Evolutionary conservation across 2,329 filamentous ascomycete genomes (phyloP), one percentile per base, ranked within the genome.

Genomic region (Botrytis fabae): DNA sequence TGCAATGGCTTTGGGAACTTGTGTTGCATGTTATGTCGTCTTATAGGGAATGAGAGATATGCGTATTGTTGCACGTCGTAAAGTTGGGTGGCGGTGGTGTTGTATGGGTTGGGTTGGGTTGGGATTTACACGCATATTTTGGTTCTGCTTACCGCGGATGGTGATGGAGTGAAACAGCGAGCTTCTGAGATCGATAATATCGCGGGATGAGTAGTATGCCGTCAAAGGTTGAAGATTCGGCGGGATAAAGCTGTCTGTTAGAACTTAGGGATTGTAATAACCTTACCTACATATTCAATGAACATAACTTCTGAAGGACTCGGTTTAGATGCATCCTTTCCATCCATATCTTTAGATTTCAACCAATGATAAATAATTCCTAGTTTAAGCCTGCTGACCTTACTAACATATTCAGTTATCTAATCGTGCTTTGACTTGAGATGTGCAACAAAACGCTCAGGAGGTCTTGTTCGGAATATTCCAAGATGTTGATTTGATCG

Each of bases 341-440:
- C 20, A 61, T 40, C 38, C 20, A 20, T 38, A 1, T 40, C 20
- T 38, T 38, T 61, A 25, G 22, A 14, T 38, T 14, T 61, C 59
- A 28, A 18, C 51, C 51, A 40, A 25, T 35, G 32, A 40, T 18
- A 25, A 6, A 60, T 25, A 38, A 38, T 9, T 9, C 38, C 35
- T 22, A 40, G 38, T 2, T 3, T 38, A 32, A 25, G 28, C 25
- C 51, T n/a, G 48, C 22, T n/a, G 51, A 25, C 20, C 18, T 35
- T 14, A n/a, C 28, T 35, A 38, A n/a, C 32, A 61, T 16, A 22
- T 14, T 61, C 32, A 61, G 60, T 22, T 62, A 40, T 62, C 35
- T 62, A 40, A 42, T 62, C 18, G n/a, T 64, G 44, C 32, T 51
- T 66, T 66, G 32, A 48, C 32, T n/a, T 66, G 44, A n/a, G 44